A percentile compares a stretch with the other conserved stretches of the same genome.
phyloP scores from a whole-genome alignment of 2,329 filamentous ascomycete species.

The Apiospora aurea region DNA sequence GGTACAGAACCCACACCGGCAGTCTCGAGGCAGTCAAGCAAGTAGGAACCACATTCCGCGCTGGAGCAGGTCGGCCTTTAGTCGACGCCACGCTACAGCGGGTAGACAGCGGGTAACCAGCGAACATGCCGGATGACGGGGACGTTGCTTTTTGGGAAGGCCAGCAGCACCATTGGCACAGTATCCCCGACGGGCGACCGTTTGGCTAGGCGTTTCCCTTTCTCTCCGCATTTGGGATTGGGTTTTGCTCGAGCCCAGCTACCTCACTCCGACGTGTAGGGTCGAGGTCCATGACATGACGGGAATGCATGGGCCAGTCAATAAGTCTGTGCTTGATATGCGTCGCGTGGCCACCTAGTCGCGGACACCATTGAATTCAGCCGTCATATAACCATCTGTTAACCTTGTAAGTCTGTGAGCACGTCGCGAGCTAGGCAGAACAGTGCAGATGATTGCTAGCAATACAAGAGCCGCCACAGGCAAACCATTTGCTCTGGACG shows the following conservation, averaged over 20 bases:
- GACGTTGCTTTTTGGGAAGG: slow-evolving; percentile 9
- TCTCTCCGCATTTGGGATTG: slow-evolving; percentile 1
- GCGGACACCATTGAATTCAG: slow-evolving; percentile 18
- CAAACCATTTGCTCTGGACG: not conserved
- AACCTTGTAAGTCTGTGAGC: slow-evolving; percentile 19
- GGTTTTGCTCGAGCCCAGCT: slow-evolving; percentile 11
- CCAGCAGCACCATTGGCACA: slow-evolving; percentile 11
- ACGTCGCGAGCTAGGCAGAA: not conserved
- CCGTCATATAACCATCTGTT: slow-evolving; percentile 8
- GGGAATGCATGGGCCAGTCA: slow-evolving; percentile 16
- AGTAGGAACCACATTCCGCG: slow-evolving; percentile 1
- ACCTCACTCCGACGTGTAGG: slow-evolving; percentile 17
- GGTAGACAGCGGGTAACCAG: slow-evolving; percentile 4
- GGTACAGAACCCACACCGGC: not conserved
- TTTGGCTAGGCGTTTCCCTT: slow-evolving; percentile 32
- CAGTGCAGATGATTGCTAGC: slow-evolving; percentile 4
- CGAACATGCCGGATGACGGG: slow-evolving; percentile 10
- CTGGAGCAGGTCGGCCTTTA: not conserved
- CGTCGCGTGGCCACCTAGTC: slow-evolving; percentile 20
- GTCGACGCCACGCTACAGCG: not conserved
- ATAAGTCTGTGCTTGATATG: slow-evolving; percentile 20
- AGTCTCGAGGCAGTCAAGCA: not conserved
- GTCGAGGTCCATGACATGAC: slow-evolving; percentile 16
- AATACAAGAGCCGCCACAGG: slow-evolving; percentile 9
- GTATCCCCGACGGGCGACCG: slow-evolving; percentile 6